These are phyloP conservation scores for Talaromyces verruculosus DNA, from an alignment of 2,329 filamentous ascomycete species.

Conservation along the genomic window DNA sequence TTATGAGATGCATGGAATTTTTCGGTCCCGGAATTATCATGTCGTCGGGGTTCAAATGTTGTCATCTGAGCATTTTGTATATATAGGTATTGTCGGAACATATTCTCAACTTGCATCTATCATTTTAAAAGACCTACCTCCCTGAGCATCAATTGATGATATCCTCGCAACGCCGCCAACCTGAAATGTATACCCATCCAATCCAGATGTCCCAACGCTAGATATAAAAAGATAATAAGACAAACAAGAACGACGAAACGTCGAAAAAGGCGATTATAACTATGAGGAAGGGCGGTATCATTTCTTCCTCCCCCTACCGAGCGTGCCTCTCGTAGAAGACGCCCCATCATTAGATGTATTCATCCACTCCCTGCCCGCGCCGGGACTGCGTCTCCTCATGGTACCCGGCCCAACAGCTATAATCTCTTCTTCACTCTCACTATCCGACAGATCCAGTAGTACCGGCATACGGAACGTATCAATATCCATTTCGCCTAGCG, in stretches of 20 bases:
- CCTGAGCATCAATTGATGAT: neutral
- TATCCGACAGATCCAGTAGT: slow-evolving; percentile 86
- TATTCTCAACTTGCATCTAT: slow-evolving; percentile 2
- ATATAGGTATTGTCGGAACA: slow-evolving; percentile 5
- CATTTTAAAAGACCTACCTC: neutral
- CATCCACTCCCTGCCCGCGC: slow-evolving; percentile 67
- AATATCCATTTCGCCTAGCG: slow-evolving; percentile 55
- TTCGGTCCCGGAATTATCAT: neutral
- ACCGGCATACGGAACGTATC: slow-evolving; percentile 86
- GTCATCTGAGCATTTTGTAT: neutral
- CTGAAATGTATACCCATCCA: slow-evolving; percentile 2
- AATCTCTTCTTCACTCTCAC: slow-evolving; percentile 90
- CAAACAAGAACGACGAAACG: neutral
- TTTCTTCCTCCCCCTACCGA: slow-evolving; percentile 16
- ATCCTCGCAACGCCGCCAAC: slow-evolving; percentile 8
- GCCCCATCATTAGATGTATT: slow-evolving; percentile 42
- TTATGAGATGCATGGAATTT: slow-evolving; percentile 3
- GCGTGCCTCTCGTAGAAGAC: slow-evolving; percentile 13
- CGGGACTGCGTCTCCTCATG: slow-evolving; percentile 81
- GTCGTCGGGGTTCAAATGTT: neutral
- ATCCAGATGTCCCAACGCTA: neutral
- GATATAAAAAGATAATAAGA: neutral
- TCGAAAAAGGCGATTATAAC: neutral
- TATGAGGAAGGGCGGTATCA: neutral
- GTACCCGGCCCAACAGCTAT: slow-evolving; percentile 70